Evolutionary conservation across 176 grass and related monocot species (phyloP), one percentile per base, ranked within the genome.

Genomic region (Canna indica): DNA sequence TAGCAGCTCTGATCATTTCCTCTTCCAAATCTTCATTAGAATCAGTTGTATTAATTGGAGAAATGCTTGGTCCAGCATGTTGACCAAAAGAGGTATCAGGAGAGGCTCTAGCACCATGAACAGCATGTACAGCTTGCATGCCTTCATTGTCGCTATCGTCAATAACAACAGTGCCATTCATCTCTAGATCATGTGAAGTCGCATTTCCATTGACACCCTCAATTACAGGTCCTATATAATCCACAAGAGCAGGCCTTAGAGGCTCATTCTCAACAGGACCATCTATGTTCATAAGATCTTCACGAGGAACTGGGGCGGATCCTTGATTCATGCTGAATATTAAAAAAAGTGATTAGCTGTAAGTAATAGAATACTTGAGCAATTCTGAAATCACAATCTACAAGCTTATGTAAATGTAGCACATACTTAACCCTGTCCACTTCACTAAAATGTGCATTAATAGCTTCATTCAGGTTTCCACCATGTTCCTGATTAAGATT

Each of bases 1-100:
- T 99, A 74, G 90, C 95, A 47, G 90, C 95, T 34, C 65, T 83
- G 32, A 99, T 80, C 95, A 99, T 99, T 81, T 93, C 82, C 73
- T 99, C 90, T 85, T 99, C 95, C 81, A 99, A 88, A 20, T 93
- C 90, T 76, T 90, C 93, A 78, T 84, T 93, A 77, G 80, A 84
- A 36, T 88, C 84, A 75, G 35, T 76, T 73, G 80, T 62, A 39
- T 73, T 62, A 27, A 73, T 83, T 30, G 84, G 77, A 81, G 85
- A 83, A 81, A 87, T 82, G 50, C 69, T 90, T 64, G 90, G 82
- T 47, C 77, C 81, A 70, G 76, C 74, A 77, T 70, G 58, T 53
- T 80, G 76, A 59, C 72, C 39, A 24, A 26, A 69, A 17, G 64
- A 34, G 24, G 69, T 46, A 61, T 83, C 79, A 65, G 56, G 73